Base-by-base conservation (phyloP, 1,139 yeast species). In the Blastobotrys raffinosifermentans region DNA sequence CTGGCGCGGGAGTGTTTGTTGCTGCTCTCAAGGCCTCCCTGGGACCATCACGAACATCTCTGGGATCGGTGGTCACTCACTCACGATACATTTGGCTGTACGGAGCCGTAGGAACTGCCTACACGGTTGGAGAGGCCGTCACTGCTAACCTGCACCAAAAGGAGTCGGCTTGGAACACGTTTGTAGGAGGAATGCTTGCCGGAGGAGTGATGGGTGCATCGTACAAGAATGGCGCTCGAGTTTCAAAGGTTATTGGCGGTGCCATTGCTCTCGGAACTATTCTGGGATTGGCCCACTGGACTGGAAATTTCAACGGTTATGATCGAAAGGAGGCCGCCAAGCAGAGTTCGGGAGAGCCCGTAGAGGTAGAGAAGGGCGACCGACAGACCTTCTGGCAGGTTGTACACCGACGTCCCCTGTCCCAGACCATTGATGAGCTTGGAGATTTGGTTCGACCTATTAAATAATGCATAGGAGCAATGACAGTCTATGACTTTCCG, bases 311-410 rank as follows among this genome's bases (percentile, higher is more conserved):
- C 26, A 46, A 48, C 32, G 64, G 65, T 38, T 56, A 64, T 30
- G 70, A 66, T 35, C 60, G 61, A 33, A 53, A 56, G 35, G 50
- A 60, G 35, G 55, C 64, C 33, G 50, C 55, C 34, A 37, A 45
- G 36, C 49, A 51, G 30, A 50, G 54, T 26, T 41, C 48, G 31
- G 64, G 63, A 30, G 53, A 53, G 27, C 37, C 44, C 29, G 48
- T 48, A 9, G 48, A 55, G 44, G 46, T 53, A 18, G 66, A 57
- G 41, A 67, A 69, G 40, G 68, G 65, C 41, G 65, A 64, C 42
- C 73, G 73, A 57, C 91, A 81, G 63, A 77, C 78, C 26, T 82
- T 82, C 66, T 84, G 89, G 87, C 93, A 83, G 49, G 79, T 80
- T 32, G 77, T 79, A 63, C 76, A 78, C 66, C 78, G 94, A 69